These are phyloP conservation scores for Asterophora parasitica DNA, from an alignment of 768 basidiomycete genomes.

Conservation along the genomic window DNA sequence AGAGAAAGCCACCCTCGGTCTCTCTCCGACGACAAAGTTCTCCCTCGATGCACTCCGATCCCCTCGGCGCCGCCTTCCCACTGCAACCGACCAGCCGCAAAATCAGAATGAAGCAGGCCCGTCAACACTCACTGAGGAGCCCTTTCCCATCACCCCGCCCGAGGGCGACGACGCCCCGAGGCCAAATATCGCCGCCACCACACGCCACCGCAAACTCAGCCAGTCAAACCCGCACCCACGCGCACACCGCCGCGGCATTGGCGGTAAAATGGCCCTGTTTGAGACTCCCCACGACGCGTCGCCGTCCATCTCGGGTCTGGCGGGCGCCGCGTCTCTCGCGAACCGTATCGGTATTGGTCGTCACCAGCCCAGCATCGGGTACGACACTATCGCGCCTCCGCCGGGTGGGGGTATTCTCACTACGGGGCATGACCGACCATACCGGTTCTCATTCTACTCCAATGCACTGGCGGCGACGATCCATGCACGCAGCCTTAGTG, in stretches of 20 bases:
- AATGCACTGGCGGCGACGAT: slow-evolving; percentile 90
- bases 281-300: slow-evolving; percentile 48
- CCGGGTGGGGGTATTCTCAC: slow-evolving; percentile 33
- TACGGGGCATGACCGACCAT: slow-evolving; percentile 79
- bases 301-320: slow-evolving; percentile 11
- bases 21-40: slow-evolving; percentile 45
- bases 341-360: slow-evolving; percentile 23
- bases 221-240: slow-evolving; percentile 73
- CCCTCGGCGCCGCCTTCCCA: neutral
- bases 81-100: neutral
- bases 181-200: slow-evolving; percentile 4
- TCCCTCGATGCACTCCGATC: slow-evolving; percentile 23
- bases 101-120: slow-evolving; percentile 11
- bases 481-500: slow-evolving; percentile 87
- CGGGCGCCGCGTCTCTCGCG: neutral
- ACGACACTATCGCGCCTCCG: slow-evolving; percentile 6
- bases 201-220: slow-evolving; percentile 81
- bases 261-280: slow-evolving; percentile 89
- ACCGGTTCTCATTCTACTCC: slow-evolving; percentile 98
- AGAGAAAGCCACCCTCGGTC: slow-evolving; percentile 64
- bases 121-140: slow-evolving; percentile 4
- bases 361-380: slow-evolving; percentile 10
- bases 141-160: neutral
- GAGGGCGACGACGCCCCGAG: slow-evolving; percentile 10
- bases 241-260: slow-evolving; percentile 49